Percentiles rank a stretch among this genome's conserved stretches.
Conservation (phyloP, 75 land plant genomes). For the Selaginella tamariscina region DNA sequence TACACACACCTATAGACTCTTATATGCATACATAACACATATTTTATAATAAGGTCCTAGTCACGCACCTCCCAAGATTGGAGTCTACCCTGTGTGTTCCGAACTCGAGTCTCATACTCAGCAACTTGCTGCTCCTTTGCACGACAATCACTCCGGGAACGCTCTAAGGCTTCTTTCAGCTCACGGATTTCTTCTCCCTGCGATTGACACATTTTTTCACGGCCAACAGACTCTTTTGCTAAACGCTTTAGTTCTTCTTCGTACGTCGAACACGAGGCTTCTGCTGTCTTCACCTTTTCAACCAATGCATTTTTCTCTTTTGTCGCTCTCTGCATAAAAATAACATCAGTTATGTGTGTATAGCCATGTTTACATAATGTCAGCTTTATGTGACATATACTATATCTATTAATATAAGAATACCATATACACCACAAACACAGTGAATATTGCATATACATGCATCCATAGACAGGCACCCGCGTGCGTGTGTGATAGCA, state of each 20-base stretch:
- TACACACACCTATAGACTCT: no score
- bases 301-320: slow-evolving; percentile 93
- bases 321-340: slow-evolving; percentile 48
- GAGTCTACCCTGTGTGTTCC: slow-evolving; percentile 72
- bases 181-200: slow-evolving; percentile 84
- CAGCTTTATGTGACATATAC: not conserved
- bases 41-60: not conserved
- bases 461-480: not conserved
- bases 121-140: slow-evolving; percentile 91
- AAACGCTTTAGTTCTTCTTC: slow-evolving; percentile 88
- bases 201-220: slow-evolving; percentile 75
- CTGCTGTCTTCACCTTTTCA: slow-evolving; percentile 84
- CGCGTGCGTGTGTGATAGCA: not conserved
- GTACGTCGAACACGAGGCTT: slow-evolving; percentile 69
- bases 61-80: slow-evolving; percentile 67
- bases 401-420: not conserved
- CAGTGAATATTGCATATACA: not conserved
- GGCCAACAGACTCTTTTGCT: slow-evolving; percentile 60
- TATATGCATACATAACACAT: not conserved
- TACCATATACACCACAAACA: not conserved
- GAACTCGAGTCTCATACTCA: slow-evolving; percentile 78
- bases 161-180: slow-evolving; percentile 74
- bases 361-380: not conserved
- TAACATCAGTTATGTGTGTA: not conserved
- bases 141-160: slow-evolving; percentile 70